Conservation (phyloP, 176 grass and related monocot species). For the Eleusine indica region DNA sequence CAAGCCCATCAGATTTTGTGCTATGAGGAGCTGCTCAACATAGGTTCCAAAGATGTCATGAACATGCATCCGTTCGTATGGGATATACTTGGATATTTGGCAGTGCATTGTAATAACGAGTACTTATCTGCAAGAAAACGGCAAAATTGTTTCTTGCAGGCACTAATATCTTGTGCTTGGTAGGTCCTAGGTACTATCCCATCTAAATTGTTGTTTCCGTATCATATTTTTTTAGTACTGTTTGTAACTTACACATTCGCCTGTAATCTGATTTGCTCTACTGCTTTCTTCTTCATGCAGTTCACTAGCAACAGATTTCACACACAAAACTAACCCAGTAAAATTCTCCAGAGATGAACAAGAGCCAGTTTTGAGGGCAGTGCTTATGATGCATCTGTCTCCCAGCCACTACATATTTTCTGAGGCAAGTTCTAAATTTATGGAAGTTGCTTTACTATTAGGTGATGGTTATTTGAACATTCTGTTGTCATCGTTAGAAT, state of each 20-base stretch:
- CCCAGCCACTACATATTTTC: slow-evolving; percentile 66
- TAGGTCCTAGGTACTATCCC: slow-evolving; percentile 50
- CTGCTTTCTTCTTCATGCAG: slow-evolving; percentile 36
- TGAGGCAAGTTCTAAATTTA: slow-evolving; percentile 63
- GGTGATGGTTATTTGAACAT: slow-evolving; percentile 50
- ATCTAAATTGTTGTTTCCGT: slow-evolving; percentile 19
- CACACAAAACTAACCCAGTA: slow-evolving; percentile 46
- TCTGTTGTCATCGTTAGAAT: slow-evolving; percentile 59
- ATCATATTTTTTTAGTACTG: background rate
- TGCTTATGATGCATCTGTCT: slow-evolving; percentile 86
- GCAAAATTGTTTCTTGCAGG: slow-evolving; percentile 39
- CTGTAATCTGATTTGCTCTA: slow-evolving; percentile 6
- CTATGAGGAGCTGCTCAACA: slow-evolving; percentile 43
- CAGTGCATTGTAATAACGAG: slow-evolving; percentile 45
- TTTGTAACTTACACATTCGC: background rate
- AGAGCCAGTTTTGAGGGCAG: slow-evolving; percentile 71
- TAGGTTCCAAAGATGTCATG: slow-evolving; percentile 47
- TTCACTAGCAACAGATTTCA: slow-evolving; percentile 45
- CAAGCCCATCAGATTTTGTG: slow-evolving; percentile 17
- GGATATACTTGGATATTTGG: slow-evolving; percentile 80
- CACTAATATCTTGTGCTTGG: slow-evolving; percentile 91
- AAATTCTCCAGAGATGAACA: slow-evolving; percentile 54
- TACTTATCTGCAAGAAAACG: slow-evolving; percentile 35
- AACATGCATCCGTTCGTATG: slow-evolving; percentile 64
- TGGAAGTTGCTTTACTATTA: slow-evolving; percentile 45